Evolutionary conservation across 139 green algal genomes (phyloP), one percentile per base, ranked within the genome.

Genomic region (Chlorella sp.): DNA sequence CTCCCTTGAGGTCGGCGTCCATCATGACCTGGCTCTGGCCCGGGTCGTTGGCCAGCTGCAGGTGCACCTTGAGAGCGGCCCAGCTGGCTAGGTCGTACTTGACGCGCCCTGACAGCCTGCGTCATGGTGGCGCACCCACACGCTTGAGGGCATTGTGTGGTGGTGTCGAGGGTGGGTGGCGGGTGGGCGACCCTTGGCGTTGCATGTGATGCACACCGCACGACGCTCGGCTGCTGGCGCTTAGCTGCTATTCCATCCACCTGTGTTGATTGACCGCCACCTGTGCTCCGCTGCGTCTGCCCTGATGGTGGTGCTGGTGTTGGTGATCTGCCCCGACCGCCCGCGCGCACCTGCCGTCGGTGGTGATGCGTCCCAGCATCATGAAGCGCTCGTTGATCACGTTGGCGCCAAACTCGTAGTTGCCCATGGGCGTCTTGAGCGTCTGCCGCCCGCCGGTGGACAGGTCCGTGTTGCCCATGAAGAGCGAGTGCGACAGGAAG

Each of bases 321-420:
- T n/a, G n/a, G n/a, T n/a, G n/a, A n/a, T n/a, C n/a, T n/a, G n/a
- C 90, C 55, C 65, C 93, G 69, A 97, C 80, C 42, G 88, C n/a
- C n/a, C n/a, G n/a, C n/a, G n/a, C n/a, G n/a, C n/a, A n/a, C n/a
- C n/a, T 72, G 24, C 92, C 93, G 72, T 98, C 95, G 20, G 89
- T 94, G 32, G 85, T 82, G 31, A 98, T 91, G 30, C 95, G 85
- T 0, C 95, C 95, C 29, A 99, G 86, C 78, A 88, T 76, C 71
- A 84, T 74, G 49, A 77, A 79, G 31, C 51, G 61, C 55, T 91
- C 86, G 68, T 90, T 95, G 31, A 99, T 86, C 1, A 98, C 80
- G 77, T 97, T 99, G 67, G 96, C 95, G 0, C 95, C 95, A 83
- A 99, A 99, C 80, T 99, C 96, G 62, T 99, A 99, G 17, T 82